Base-by-base conservation (phyloP, 2,329 filamentous ascomycete genomes). In the Penicillium sp. region DNA sequence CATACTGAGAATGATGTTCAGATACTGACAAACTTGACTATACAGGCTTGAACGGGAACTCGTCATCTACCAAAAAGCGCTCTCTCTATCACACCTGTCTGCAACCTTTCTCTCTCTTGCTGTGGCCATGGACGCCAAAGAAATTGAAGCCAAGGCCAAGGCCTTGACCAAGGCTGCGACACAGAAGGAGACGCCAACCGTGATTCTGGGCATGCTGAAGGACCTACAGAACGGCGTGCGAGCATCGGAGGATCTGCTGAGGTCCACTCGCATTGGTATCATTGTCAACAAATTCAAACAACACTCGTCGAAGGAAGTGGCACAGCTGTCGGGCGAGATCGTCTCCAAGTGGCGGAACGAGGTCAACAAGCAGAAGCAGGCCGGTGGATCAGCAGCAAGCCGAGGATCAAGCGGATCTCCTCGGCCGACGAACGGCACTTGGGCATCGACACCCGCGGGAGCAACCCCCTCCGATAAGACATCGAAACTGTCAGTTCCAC, bases 191-290 rank as follows among this genome's bases (percentile, higher is more conserved):
- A 83, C 90, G 4, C 66, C 88, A 24, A 73, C 84, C 35, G 86
- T 82, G 53, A 80, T 95, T 44, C 76, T 95, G 47, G 78, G 80
- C 45, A 78, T 97, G 54, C 77, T 98, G 46, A 84, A 86, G 62
- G 82, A 85, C 44, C 78, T 97, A 33, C 88, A 92, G 73, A 84
- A 85, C 63, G 87, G 88, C 54, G 84, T 92, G 31, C 81, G 82
- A 41, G 88, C 91, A 8, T 93, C 88, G 2, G 93, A 98, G 73
- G 89, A 96, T 60, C 81, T 95, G 61, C 78, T 98, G 58, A 84
- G 92, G 65, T 87, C 87, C 37, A 97, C 92, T n/a, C 88, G 87
- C 61, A 92, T 95, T 44, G 93, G 93, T 61, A 86, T 95, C 58
- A 83, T 87, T 44, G 88, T 97, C 55, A 92, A 91, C 69, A 92